Evolutionary conservation across 2,329 filamentous ascomycete species (phyloP), one percentile per base, ranked within the genome.

Genomic region (Hymenoscyphus occultus): DNA sequence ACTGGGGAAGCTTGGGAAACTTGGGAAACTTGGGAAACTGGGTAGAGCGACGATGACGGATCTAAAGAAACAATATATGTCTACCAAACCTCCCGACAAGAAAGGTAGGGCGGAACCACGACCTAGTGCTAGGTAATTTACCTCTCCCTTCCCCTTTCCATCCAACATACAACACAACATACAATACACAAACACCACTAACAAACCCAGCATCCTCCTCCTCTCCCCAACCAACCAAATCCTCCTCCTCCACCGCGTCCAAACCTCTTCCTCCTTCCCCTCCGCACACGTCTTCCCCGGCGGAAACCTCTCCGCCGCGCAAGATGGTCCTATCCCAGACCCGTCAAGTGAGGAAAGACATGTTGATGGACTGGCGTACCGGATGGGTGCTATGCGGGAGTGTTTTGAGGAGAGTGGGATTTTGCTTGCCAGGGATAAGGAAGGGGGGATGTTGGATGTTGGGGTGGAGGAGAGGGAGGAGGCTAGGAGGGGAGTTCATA

Each of bases 371-470:
- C 79, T 81, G 0, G 84, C 86, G 2, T 97, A 97, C 74, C 83
- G 93, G n/a, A 78, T 91, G 42, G 93, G 90, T 5, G 95, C 93
- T 0, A 86, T 98, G 31, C 83, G 95, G 6, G 95, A 98, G 80
- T 92, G 92, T 0, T 98, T 98, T 74, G 95, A 99, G 76, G 95
- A 98, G 79, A 93, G 91, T 69, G 95, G 95, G 0, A 92, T 97
- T 62, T 78, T 98, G 32, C 82, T 98, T 28, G 70, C 65, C 16
- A 77, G 76, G 4, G 76, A 79, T 31, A n/a, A 14, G 40, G 80
- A 81, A 5, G 83, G 82, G 0, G 77, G 80, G 22, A 77, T 94
- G 61, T 77, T 95, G 39, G 82, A 86, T 51, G 75, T 96, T 5
- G 76, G 82, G 0, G 82, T 85, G 7, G 77, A 78, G 1, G 84